Percentiles rank a stretch among this genome's conserved stretches.
Evolutionary conservation across 1,284 basidiomycete species (phyloP).

Genomic region (Microbotryomycetes sp.): DNA sequence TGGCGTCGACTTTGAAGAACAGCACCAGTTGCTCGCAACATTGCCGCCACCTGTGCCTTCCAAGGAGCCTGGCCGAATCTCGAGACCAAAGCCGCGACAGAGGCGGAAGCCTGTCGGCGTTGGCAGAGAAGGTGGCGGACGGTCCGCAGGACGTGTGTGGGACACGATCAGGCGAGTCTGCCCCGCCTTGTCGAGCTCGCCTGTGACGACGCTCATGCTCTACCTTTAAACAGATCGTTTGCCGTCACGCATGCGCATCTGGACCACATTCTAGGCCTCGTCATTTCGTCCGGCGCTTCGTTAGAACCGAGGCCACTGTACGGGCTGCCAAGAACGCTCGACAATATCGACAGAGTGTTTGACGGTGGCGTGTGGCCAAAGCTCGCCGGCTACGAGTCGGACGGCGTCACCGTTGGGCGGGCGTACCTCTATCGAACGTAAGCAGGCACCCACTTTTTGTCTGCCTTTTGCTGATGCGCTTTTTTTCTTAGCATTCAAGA

Average conservation of each 20-base stretch:
- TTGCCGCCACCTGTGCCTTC: not conserved
- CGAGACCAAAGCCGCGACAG: not conserved
- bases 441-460: no score
- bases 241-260: conserved; percentile 33
- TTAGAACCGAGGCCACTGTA: conserved; percentile 26
- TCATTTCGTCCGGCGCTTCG: conserved; percentile 29
- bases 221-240: conserved; percentile 12
- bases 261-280: conserved; percentile 36
- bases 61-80: not conserved
- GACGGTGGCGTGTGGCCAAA: conserved; percentile 36
- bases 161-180: conserved; percentile 14
- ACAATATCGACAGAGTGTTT: conserved; percentile 33
- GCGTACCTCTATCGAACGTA: conserved; percentile 31
- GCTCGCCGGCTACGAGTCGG: conserved; percentile 26
- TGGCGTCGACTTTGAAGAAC: conserved; percentile 7
- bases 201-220: not conserved
- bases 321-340: conserved; percentile 29
- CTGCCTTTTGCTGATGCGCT: not conserved
- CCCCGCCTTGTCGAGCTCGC: not conserved
- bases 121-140: conserved; percentile 8
- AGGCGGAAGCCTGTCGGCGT: not conserved
- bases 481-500: no score
- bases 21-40: not conserved
- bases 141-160: conserved; percentile 15
- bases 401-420: conserved; percentile 8